phyloP scores from a whole-genome alignment of 2,329 filamentous ascomycete genomes.

The Exophiala alcalophila region DNA sequence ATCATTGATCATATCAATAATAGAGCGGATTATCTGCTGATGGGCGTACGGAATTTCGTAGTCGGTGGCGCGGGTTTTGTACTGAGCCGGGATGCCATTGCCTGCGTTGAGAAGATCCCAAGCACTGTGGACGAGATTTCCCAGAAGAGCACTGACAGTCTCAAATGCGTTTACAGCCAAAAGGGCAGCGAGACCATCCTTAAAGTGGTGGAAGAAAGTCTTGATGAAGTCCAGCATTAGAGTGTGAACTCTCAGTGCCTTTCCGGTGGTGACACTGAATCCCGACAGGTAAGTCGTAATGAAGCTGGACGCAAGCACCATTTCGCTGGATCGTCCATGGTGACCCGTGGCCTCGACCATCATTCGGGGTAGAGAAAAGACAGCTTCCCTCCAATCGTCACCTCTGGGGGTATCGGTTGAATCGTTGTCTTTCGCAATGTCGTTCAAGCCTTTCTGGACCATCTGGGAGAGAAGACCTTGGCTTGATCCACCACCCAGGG shows the following conservation, averaged over 20 bases:
- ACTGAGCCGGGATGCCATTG: slow-evolving; percentile 68
- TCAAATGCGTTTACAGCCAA: slow-evolving; percentile 81
- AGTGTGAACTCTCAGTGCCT: slow-evolving; percentile 79
- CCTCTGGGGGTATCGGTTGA: slow-evolving; percentile 60
- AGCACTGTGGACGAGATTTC: slow-evolving; percentile 71
- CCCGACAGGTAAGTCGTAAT: slow-evolving; percentile 89
- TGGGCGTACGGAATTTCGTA: slow-evolving; percentile 91
- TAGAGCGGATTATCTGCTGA: slow-evolving; percentile 87
- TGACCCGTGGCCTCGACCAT: slow-evolving; percentile 44
- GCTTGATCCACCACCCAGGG: slow-evolving; percentile 93
- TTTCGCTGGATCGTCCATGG: slow-evolving; percentile 63
- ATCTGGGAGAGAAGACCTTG: slow-evolving; percentile 93
- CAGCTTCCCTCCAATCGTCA: slow-evolving; percentile 84
- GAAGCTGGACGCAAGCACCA: slow-evolving; percentile 75
- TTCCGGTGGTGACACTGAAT: slow-evolving; percentile 73
- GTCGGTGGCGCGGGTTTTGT: slow-evolving; percentile 79
- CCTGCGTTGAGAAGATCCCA: slow-evolving; percentile 64
- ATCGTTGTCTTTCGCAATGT: slow-evolving; percentile 64
- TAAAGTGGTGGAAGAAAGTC: slow-evolving; percentile 78
- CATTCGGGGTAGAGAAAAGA: slow-evolving; percentile 83
- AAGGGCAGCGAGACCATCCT: slow-evolving; percentile 78
- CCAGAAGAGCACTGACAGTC: slow-evolving; percentile 81
- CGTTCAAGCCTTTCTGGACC: slow-evolving; percentile 82
- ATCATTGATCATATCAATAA: slow-evolving; percentile 94
- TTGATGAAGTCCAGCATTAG: slow-evolving; percentile 85